These are phyloP conservation scores for Fomitiporia mediterranea DNA, from an alignment of 1,284 basidiomycete genomes.

Conservation along the genomic window DNA sequence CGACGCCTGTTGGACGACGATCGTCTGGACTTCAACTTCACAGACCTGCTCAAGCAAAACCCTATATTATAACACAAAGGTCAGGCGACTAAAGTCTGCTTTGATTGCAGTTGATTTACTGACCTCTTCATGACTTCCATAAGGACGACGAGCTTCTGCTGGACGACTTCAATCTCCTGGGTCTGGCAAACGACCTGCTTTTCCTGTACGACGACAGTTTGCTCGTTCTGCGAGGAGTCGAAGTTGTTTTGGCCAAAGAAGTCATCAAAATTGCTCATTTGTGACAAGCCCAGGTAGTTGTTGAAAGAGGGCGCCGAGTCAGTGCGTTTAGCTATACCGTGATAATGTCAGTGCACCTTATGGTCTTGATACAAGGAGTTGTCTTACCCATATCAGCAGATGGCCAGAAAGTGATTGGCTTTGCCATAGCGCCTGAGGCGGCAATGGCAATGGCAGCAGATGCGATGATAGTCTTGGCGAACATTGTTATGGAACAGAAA, in stretches of 20 bases:
- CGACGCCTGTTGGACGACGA: conserved; percentile 23
- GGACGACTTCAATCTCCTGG: conserved; percentile 22
- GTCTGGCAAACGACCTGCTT: conserved; percentile 22
- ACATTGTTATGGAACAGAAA: conserved; percentile 19
- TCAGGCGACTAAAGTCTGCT: too few relatives aligned
- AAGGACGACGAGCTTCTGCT: conserved; percentile 24
- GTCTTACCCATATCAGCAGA: conserved; percentile 8
- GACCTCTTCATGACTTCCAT: conserved; percentile 23
- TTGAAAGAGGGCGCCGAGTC: conserved; percentile 21
- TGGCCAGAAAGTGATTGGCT: conserved; percentile 17
- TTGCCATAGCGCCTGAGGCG: conserved; percentile 15
- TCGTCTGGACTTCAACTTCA: conserved; percentile 26
- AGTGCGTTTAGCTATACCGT: conserved; percentile 5
- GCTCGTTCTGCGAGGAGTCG: conserved; percentile 20
- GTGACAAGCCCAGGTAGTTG: conserved; percentile 21
- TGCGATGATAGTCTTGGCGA: conserved; percentile 21
- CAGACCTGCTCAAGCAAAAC: conserved; percentile 25
- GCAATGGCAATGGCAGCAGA: conserved; percentile 19
- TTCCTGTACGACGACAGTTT: conserved; percentile 19
- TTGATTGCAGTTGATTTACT: neutral
- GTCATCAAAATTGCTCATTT: conserved; percentile 24
- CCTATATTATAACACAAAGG: conserved; percentile 13
- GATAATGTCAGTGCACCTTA: neutral
- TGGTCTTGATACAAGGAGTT: neutral
- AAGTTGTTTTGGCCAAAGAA: conserved; percentile 26